Evolutionary conservation across 768 basidiomycete species (phyloP), one percentile per base, ranked within the genome.

Genomic region (Sistotremastrum suecicum): DNA sequence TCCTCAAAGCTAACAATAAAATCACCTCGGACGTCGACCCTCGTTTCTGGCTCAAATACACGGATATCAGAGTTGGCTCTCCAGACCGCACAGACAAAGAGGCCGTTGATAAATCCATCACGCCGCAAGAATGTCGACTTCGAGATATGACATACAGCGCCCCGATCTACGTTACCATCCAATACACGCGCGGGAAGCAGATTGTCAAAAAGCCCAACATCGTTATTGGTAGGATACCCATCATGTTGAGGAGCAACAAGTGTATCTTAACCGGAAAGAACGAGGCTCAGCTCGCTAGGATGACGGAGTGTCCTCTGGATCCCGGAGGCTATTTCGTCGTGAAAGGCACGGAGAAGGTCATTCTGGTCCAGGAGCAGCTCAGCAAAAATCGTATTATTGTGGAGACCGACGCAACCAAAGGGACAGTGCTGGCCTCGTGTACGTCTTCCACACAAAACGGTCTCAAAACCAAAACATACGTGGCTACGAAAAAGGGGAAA

Each of bases 251-350:
- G 51, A 91, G 88, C 60, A 92, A 81, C 70, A 89, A 95, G 62
- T 99, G 95, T 62, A 80, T 89, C 37, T 65, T 99, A 53, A 82
- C 82, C 11, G 82, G 80, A 3, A 75, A 76, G 54, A 76, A 66
- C 29, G 83, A 88, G 45, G 72, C 75, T 9, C 78, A 92, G 53
- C 70, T 98, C 28, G 95, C 95, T n/a, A 71, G 77, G 36, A 92
- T 97, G 89, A 79, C 75, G 7, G 95, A 99, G 63, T 99, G 95
- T 61, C 95, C 95, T 3, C 71, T 98, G 48, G 95, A 99, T 66
- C 94, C 95, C 7, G 95, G 95, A n/a, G 95, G 95, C 3, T 98
- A 98, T 60, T 99, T 99, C 62, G 83, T 99, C 48, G 95, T 99
- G 43, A 97, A 92, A 64, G 94, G 94, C 35, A 99, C 94, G 38